Evolutionary conservation across 495 filamentous ascomycete species (phyloP), one percentile per base, ranked within the genome.

Genomic region (Xylaria acuta): DNA sequence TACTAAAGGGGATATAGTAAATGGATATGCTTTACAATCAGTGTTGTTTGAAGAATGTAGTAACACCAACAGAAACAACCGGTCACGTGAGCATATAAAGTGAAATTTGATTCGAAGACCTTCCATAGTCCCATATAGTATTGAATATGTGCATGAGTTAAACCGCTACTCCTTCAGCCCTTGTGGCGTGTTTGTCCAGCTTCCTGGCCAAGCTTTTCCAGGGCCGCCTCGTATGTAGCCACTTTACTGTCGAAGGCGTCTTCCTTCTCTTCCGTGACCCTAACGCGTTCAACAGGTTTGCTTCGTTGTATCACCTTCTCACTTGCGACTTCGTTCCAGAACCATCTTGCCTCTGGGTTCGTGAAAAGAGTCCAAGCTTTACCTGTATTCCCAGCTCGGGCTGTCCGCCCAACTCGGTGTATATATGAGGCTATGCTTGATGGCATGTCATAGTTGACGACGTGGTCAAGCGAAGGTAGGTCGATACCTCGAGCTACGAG

Each of bases 401-500:
- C 95, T 1, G 96, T 98, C 68, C 96, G 89, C 12, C 96, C 96
- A 14, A 97, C 94, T 27, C 96, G 92, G 81, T 99, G 96, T 16
- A 98, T 91, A 75, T 98, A 99, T 22, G 90, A 91, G 5, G 90
- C 92, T 32, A 93, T 82, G 71, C 89, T 92, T 11, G 88, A 87
- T 0, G 96, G 97, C 43, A 98, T 84, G 78, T 98, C 96, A 84
- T 99, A 99, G 80, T 98, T 98, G 75, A 98, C 84, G 14, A 98
- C 94, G 74, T 97, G 92, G 32, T 89, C 89, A 32, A 98, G 85
- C 32, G 89, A 87, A 1, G 86, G 87, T 1, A 97, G 84, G 78
- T 99, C 96, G n/a, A 99, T 89, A 76, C 96, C 96, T 58, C 97
- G 92, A 1, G 95, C 92, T 1, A 95, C 94, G 32, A 95, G 91